Evolutionary conservation across 2,329 filamentous ascomycete genomes (phyloP).

Genomic region (Pyrenophora graminea): DNA sequence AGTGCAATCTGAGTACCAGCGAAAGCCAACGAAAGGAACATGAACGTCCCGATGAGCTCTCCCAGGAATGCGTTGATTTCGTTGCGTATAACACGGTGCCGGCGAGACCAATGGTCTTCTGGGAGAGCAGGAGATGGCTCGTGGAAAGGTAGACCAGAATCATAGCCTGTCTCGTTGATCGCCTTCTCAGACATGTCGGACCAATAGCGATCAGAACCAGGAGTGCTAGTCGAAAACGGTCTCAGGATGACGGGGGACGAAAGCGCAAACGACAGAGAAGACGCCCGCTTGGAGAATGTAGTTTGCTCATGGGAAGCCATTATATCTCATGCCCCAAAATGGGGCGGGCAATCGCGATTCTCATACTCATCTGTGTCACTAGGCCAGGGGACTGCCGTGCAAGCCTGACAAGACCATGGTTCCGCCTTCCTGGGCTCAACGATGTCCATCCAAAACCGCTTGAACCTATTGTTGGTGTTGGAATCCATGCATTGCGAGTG

Average conservation of each 20-base stretch:
- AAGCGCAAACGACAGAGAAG: neutral
- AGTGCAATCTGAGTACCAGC: constrained; percentile 54
- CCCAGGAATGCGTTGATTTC: constrained; percentile 41
- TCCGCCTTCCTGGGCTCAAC: neutral
- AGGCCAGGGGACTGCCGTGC: neutral
- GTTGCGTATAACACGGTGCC: constrained; percentile 15
- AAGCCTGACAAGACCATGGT: constrained; percentile 1
- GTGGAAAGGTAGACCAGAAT: constrained; percentile 18
- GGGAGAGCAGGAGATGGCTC: constrained; percentile 15
- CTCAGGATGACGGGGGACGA: constrained; percentile 3
- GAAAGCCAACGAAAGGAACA: constrained; percentile 49
- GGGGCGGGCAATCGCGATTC: constrained; percentile 1
- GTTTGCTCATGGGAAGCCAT: constrained; percentile 4
- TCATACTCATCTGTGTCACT: constrained; percentile 4
- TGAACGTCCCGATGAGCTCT: constrained; percentile 53
- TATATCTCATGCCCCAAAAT: constrained; percentile 4
- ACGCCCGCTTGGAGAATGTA: neutral
- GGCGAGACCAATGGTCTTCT: constrained; percentile 1
- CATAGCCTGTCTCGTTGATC: constrained; percentile 3
- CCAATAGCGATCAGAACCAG: neutral
- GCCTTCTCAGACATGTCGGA: constrained; percentile 16
- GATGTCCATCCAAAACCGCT: neutral
- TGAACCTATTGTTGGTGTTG: constrained; percentile 1
- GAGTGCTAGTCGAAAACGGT: constrained; percentile 2
- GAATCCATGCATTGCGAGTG: neutral